These are phyloP conservation scores for Podospora appendiculata DNA, from an alignment of 495 filamentous ascomycete genomes.

Conservation along the genomic window DNA sequence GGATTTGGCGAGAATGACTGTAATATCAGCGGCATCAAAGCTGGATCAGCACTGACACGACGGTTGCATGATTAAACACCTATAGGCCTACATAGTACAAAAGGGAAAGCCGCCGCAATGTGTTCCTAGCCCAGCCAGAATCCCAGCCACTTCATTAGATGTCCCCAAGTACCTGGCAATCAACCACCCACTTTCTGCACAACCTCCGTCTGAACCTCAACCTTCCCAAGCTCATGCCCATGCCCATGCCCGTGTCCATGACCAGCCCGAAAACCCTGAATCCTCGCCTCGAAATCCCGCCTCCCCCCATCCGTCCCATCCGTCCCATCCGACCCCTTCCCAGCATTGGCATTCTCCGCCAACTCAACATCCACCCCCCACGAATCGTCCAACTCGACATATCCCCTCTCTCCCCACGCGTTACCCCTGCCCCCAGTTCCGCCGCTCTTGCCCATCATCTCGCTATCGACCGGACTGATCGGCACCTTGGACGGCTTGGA, in stretches of 20 bases:
- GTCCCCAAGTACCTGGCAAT: neutral
- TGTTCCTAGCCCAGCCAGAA: too few species aligned
- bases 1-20: too few species aligned
- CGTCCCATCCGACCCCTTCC: neutral
- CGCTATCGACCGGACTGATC: constrained; percentile 1
- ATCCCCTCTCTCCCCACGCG: constrained; percentile 4
- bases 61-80: too few species aligned
- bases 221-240: neutral
- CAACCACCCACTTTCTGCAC: neutral
- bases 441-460: neutral
- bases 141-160: too few species aligned
- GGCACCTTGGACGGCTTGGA: constrained; percentile 7
- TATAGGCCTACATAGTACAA: too few species aligned
- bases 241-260: neutral
- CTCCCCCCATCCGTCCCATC: neutral
- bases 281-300: neutral
- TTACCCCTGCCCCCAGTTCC: neutral
- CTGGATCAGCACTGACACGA: too few species aligned
- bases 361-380: constrained; percentile 15
- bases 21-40: too few species aligned
- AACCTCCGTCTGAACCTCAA: neutral
- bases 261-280: neutral
- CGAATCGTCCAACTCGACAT: constrained; percentile 18
- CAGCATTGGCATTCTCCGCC: constrained; percentile 1
- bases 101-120: too few species aligned